These are phyloP conservation scores for Suillus weaverae DNA, from an alignment of 768 basidiomycete species.

Conservation along the genomic window DNA sequence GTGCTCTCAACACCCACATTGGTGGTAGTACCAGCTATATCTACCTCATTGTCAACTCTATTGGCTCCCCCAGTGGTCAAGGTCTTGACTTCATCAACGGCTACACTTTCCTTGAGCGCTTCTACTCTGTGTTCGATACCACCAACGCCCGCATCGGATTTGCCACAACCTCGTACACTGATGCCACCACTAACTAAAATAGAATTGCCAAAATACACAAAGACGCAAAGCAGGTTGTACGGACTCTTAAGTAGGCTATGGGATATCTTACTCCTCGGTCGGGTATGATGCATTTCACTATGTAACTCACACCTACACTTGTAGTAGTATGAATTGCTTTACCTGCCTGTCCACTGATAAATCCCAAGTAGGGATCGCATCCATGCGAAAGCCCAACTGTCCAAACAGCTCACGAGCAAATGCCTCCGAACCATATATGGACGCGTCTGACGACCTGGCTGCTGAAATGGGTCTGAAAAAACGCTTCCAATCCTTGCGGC, in stretches of 20 bases:
- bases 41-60: slow-evolving; percentile 38
- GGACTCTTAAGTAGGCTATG: not conserved
- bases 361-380: too few relatives aligned
- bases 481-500: too few relatives aligned
- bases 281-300: too few relatives aligned
- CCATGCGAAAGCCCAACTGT: too few relatives aligned
- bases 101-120: slow-evolving; percentile 56
- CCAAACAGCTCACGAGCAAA: too few relatives aligned
- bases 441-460: too few relatives aligned
- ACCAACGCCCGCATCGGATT: slow-evolving; percentile 43
- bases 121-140: slow-evolving; percentile 68
- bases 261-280: not conserved
- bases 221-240: not conserved
- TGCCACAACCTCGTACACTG: slow-evolving; percentile 29
- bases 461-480: too few relatives aligned
- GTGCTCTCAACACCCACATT: slow-evolving; percentile 43
- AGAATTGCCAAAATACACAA: not conserved
- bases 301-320: too few relatives aligned
- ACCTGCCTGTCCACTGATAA: too few relatives aligned
- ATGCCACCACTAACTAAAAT: slow-evolving; percentile 29
- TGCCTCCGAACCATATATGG: too few relatives aligned
- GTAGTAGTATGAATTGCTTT: too few relatives aligned
- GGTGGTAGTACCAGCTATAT: slow-evolving; percentile 38
- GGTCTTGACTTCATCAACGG: slow-evolving; percentile 61
- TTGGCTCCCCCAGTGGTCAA: slow-evolving; percentile 41